Conservation (phyloP, 192 early-diverging fungal species). For the Geosiphon pyriformis region DNA sequence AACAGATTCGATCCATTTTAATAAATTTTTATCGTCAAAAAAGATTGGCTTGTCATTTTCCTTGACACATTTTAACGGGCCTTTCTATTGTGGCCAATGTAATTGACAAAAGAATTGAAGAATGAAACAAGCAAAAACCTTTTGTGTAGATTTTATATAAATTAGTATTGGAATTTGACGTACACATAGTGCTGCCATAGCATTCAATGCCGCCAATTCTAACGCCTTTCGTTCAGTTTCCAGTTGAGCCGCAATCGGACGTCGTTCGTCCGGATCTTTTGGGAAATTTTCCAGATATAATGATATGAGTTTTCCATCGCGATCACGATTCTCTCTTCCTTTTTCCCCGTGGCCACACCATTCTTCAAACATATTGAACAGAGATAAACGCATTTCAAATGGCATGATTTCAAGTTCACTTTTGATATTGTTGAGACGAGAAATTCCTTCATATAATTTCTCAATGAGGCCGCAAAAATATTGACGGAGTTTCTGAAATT, state of each 20-base stretch:
- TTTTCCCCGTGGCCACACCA: slow-evolving; percentile 87
- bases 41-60: not conserved
- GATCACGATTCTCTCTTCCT: slow-evolving; percentile 47
- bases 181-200: slow-evolving; percentile 84
- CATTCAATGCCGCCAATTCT: slow-evolving; percentile 73
- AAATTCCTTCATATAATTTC: slow-evolving; percentile 70
- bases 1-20: slow-evolving; percentile 60
- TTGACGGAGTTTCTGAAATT: slow-evolving; percentile 79
- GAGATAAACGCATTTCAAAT: slow-evolving; percentile 64
- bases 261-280: slow-evolving; percentile 69
- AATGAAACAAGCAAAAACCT: too few relatives aligned
- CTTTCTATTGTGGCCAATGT: too few relatives aligned
- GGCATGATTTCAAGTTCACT: slow-evolving; percentile 53
- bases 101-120: too few relatives aligned
- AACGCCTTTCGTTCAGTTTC: slow-evolving; percentile 74
- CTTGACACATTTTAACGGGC: not conserved
- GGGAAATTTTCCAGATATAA: slow-evolving; percentile 59
- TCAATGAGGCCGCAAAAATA: slow-evolving; percentile 90
- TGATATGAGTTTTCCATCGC: slow-evolving; percentile 63
- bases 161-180: slow-evolving; percentile 7
- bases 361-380: slow-evolving; percentile 84
- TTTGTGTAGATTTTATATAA: not conserved
- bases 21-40: slow-evolving; percentile 47
- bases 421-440: slow-evolving; percentile 33
- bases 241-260: slow-evolving; percentile 52